Evolutionary conservation across 2,329 filamentous ascomycete genomes (phyloP).

Genomic region (Alternaria brassicicola): DNA sequence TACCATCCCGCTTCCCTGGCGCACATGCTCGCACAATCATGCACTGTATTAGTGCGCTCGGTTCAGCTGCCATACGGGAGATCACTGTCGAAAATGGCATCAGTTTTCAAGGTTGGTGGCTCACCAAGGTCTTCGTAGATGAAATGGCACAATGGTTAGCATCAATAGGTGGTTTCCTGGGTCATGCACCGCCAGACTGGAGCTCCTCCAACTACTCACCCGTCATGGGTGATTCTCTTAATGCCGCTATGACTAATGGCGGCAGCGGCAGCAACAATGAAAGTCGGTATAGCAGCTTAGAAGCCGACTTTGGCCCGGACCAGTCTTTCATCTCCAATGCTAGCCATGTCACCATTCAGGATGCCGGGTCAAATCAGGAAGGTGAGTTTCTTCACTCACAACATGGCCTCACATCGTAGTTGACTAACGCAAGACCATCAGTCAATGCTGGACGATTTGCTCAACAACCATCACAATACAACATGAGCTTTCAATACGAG

Average conservation of each 20-base stretch:
- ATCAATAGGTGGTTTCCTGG: slow-evolving; percentile 87
- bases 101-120: slow-evolving; percentile 91
- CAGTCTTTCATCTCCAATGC: slow-evolving; percentile 42
- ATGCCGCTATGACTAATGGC: slow-evolving; percentile 38
- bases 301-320: slow-evolving; percentile 44
- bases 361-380: slow-evolving; percentile 31
- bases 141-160: slow-evolving; percentile 92
- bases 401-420: slow-evolving; percentile 24
- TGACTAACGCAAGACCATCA: slow-evolving; percentile 47
- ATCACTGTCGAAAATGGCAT: slow-evolving; percentile 78
- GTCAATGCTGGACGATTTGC: slow-evolving; percentile 43
- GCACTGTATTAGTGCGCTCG: slow-evolving; percentile 75
- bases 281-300: slow-evolving; percentile 48
- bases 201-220: slow-evolving; percentile 36
- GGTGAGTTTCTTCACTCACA: slow-evolving; percentile 33
- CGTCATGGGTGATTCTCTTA: slow-evolving; percentile 39
- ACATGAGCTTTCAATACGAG: slow-evolving; percentile 44
- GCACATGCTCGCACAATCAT: slow-evolving; percentile 75
- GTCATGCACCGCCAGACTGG: slow-evolving; percentile 49
- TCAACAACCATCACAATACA: slow-evolving; percentile 37
- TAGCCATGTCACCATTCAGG: slow-evolving; percentile 33
- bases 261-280: slow-evolving; percentile 49
- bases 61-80: slow-evolving; percentile 79
- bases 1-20: slow-evolving; percentile 75
- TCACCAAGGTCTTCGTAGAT: slow-evolving; percentile 93